These are phyloP conservation scores for Tolypocladium inflatum DNA, from an alignment of 2,329 filamentous ascomycete genomes.

Conservation along the genomic window DNA sequence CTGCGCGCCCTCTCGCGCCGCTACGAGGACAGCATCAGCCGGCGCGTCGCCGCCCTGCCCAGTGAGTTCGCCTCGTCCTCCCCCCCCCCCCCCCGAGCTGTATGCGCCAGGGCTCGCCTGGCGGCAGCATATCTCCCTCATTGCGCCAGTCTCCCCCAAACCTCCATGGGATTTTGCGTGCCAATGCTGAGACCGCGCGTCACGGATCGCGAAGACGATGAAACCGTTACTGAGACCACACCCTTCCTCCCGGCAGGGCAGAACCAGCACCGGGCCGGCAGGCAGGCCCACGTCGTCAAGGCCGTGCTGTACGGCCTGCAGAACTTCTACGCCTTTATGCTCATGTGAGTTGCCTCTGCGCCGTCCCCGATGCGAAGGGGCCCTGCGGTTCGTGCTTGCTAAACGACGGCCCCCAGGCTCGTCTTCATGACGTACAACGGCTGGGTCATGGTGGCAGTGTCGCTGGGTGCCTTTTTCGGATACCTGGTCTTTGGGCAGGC, in stretches of 20 bases:
- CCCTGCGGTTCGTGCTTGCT: background rate
- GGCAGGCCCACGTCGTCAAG: slow-evolving; percentile 68
- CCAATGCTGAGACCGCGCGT: slow-evolving; percentile 20
- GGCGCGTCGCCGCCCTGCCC: slow-evolving; percentile 36
- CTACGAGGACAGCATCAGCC: slow-evolving; percentile 57
- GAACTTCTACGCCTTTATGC: slow-evolving; percentile 98
- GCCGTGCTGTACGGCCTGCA: slow-evolving; percentile 80
- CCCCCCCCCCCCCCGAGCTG: background rate
- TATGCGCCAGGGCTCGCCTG: background rate
- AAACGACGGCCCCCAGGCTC: slow-evolving; percentile 49
- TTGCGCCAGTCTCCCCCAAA: slow-evolving; percentile 1
- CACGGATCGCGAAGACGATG: slow-evolving; percentile 15
- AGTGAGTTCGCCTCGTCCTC: slow-evolving; percentile 34
- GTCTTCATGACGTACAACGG: slow-evolving; percentile 99
- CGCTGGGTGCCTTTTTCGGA: slow-evolving; percentile 78
- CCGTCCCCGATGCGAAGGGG: background rate
- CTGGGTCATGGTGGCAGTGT: slow-evolving; percentile 90
- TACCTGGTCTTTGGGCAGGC: slow-evolving; percentile 72
- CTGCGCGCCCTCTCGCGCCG: slow-evolving; percentile 66
- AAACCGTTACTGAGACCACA: slow-evolving; percentile 50
- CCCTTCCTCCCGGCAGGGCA: slow-evolving; percentile 65
- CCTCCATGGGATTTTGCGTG: slow-evolving; percentile 8
- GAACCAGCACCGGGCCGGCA: slow-evolving; percentile 49
- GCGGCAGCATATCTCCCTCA: background rate
- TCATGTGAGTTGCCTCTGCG: slow-evolving; percentile 62